phyloP scores from a whole-genome alignment of 2,329 filamentous ascomycete species.

The Fusarium longipes region DNA sequence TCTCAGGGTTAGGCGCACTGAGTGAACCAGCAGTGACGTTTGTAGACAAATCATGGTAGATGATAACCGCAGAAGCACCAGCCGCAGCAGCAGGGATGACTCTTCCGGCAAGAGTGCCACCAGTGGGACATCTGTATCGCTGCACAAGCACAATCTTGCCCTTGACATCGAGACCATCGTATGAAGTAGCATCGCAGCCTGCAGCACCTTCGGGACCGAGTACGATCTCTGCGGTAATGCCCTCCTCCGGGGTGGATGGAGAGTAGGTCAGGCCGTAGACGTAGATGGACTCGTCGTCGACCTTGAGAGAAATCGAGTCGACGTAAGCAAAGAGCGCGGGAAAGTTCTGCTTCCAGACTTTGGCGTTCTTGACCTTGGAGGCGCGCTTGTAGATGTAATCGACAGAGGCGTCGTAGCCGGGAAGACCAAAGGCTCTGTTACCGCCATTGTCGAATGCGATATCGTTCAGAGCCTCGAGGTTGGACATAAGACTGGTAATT shows the following conservation, averaged over 20 bases:
- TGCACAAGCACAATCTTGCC: constrained; percentile 46
- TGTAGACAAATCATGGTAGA: constrained; percentile 37
- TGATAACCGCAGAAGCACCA: constrained; percentile 35
- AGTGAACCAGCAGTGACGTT: constrained; percentile 40
- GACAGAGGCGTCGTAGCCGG: constrained; percentile 61
- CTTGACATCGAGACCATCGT: constrained; percentile 36
- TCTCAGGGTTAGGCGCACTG: constrained; percentile 38
- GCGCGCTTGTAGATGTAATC: constrained; percentile 61
- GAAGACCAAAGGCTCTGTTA: constrained; percentile 64
- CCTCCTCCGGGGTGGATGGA: constrained; percentile 29
- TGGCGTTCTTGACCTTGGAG: constrained; percentile 52
- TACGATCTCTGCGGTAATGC: constrained; percentile 37
- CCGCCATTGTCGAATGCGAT: constrained; percentile 55
- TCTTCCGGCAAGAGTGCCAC: constrained; percentile 38
- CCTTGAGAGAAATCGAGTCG: constrained; percentile 54
- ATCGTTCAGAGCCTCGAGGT: constrained; percentile 33
- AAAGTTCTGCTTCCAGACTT: constrained; percentile 61
- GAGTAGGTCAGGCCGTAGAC: constrained; percentile 40
- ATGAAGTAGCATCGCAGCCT: constrained; percentile 37
- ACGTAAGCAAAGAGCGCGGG: constrained; percentile 59
- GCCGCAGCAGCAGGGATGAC: constrained; percentile 37
- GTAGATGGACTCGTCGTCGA: constrained; percentile 34
- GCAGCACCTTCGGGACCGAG: constrained; percentile 39
- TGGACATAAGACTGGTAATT: constrained; percentile 17
- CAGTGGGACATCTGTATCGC: constrained; percentile 41